Conservation (phyloP, 371 early-diverging fungal genomes). For the Fennellomyces sp. region DNA sequence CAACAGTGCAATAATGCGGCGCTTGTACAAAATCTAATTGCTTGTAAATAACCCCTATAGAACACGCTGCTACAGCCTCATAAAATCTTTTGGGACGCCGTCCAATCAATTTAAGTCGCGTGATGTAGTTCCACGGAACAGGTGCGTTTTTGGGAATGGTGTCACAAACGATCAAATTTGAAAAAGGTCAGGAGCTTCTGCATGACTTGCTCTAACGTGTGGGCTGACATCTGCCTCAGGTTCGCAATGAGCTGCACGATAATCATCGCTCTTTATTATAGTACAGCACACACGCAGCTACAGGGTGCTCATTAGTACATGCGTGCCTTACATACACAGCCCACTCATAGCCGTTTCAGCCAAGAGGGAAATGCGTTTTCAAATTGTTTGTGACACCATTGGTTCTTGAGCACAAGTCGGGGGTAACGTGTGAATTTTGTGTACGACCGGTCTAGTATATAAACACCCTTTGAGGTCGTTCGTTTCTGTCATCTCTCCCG, state of each 20-base stretch:
- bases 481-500: neutral
- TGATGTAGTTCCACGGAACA: neutral
- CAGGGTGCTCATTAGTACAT: too few relatives aligned
- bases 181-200: neutral
- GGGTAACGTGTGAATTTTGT: slow-evolving; percentile 3
- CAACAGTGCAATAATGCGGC: neutral
- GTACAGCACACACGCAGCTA: too few relatives aligned
- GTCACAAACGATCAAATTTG: neutral
- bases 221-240: neutral
- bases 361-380: too few relatives aligned
- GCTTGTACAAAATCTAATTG: slow-evolving; percentile 5
- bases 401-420: slow-evolving; percentile 8
- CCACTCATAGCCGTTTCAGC: too few relatives aligned
- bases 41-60: neutral
- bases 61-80: neutral
- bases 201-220: neutral
- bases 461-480: slow-evolving; percentile 1
- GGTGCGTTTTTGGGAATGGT: neutral
- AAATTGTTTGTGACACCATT: slow-evolving; percentile 13
- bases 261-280: neutral
- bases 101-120: neutral
- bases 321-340: too few relatives aligned
- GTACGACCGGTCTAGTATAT: neutral
- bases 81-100: neutral
- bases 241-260: neutral